These are phyloP conservation scores for Cryptosporidium viatorum DNA, from an alignment of 169 alveolate species.

Conservation along the genomic window DNA sequence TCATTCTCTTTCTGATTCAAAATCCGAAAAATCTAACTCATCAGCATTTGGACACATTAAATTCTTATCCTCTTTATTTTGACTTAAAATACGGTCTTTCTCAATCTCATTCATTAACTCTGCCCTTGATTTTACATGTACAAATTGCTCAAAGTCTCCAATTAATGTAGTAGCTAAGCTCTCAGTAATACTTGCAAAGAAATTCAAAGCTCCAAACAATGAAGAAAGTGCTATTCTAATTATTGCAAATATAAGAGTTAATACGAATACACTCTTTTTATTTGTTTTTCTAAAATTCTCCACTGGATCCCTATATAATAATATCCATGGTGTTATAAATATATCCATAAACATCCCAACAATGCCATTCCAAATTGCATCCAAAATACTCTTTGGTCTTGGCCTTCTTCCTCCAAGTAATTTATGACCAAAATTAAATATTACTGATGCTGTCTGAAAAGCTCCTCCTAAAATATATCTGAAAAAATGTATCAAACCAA, in stretches of 20 bases:
- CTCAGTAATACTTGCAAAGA: constrained; percentile 88
- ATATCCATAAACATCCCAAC: constrained; percentile 88
- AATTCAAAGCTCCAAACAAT: constrained; percentile 86
- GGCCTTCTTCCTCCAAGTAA: constrained; percentile 90
- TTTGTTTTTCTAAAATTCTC: constrained; percentile 81
- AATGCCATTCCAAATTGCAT: constrained; percentile 89
- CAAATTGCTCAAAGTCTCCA: constrained; percentile 92
- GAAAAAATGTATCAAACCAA: constrained; percentile 87
- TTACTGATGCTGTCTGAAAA: constrained; percentile 88
- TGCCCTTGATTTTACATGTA: constrained; percentile 84
- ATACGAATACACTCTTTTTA: constrained; percentile 68
- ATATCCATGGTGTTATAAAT: constrained; percentile 90
- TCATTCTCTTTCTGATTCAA: neutral
- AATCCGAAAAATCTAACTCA: neutral
- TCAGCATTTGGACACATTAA: neutral
- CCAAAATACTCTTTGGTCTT: constrained; percentile 89
- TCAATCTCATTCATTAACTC: constrained; percentile 81
- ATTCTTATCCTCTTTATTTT: constrained; percentile 39
- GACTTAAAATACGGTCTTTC: constrained; percentile 57
- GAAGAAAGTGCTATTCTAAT: constrained; percentile 85
- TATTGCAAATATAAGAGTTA: constrained; percentile 78
- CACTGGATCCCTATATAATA: constrained; percentile 81
- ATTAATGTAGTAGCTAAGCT: constrained; percentile 90
- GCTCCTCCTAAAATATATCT: constrained; percentile 89
- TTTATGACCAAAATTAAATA: constrained; percentile 88